Percentiles rank a stretch among this genome's conserved stretches.
Conservation (phyloP, 1,284 basidiomycete species). For the Tetrapyrgos nigripes region DNA sequence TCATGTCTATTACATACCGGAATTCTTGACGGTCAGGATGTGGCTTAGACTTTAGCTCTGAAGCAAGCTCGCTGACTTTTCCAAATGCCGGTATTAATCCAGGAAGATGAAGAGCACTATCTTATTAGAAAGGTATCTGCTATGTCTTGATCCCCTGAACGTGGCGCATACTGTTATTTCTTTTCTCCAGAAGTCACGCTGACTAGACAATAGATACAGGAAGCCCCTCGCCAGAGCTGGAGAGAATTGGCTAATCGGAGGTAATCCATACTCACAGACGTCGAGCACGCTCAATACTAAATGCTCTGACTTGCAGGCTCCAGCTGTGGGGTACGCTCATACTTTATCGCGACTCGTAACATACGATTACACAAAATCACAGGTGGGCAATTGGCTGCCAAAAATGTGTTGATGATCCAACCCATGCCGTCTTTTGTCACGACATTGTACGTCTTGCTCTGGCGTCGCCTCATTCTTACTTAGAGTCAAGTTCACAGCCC, state of each 20-base stretch:
- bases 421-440: slow-evolving; percentile 70
- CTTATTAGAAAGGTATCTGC: slow-evolving; percentile 83
- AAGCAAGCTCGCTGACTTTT: slow-evolving; percentile 6
- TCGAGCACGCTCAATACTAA: background rate
- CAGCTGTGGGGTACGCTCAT: slow-evolving; percentile 75
- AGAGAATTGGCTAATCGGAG: slow-evolving; percentile 82
- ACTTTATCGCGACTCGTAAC: background rate
- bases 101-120: slow-evolving; percentile 78
- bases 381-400: slow-evolving; percentile 75
- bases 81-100: slow-evolving; percentile 13
- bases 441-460: slow-evolving; percentile 53
- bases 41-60: too few relatives aligned
- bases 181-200: background rate
- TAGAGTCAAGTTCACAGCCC: slow-evolving; percentile 56
- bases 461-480: slow-evolving; percentile 19
- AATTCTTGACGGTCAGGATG: slow-evolving; percentile 70
- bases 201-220: too few relatives aligned
- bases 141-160: slow-evolving; percentile 11
- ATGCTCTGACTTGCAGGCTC: slow-evolving; percentile 50
- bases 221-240: slow-evolving; percentile 86
- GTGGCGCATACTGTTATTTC: background rate
- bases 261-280: slow-evolving; percentile 42
- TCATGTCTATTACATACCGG: slow-evolving; percentile 72
- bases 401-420: slow-evolving; percentile 66
- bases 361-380: slow-evolving; percentile 17